Evolutionary conservation across 2,329 filamentous ascomycete genomes (phyloP), one percentile per base, ranked within the genome.

Genomic region (Mycosphaerelloides madeirae): DNA sequence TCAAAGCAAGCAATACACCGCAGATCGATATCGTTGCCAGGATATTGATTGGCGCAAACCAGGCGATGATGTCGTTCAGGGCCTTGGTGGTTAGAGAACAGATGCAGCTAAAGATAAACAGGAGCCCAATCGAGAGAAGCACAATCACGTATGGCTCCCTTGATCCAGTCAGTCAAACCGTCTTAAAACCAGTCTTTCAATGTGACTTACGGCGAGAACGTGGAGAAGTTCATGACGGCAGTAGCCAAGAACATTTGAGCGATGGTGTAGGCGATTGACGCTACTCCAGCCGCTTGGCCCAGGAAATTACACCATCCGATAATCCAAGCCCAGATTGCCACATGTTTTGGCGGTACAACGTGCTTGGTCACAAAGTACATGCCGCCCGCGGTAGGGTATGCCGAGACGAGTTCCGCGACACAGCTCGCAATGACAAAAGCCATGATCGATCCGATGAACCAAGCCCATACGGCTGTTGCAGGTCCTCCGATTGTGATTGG

Each of bases 321-420:
- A 33, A 82, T 68, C 80, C 80, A 83, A 0, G 78, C 75, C 70
- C 79, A 82, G 11, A 81, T 73, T 2, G 80, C 75, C 22, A 81
- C 78, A 57, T 81, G 74, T 43, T 79, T 71, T 13, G 70, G 66
- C 13, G 79, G 79, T 2, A 83, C 79, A 28, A 83, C 79, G 57
- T 80, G 75, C 55, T 83, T 83, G 8, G 78, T 81, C 28, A 82
- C 79, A 59, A 82, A 84, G 62, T 83, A 83, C 78, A 84, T 83
- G 2, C 80, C 80, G 15, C 80, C 80, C 2, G 79, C 79, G 2
- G 80, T 84, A 28, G 80, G 80, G 64, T 83, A 83, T 25, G 79
- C 80, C 6, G 79, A 83, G 20, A 83, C 79, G 41, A 83, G 64
- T 62, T 83, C 80, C 33, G 80, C 75, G n/a, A 83, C 80, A 45